Percentiles rank a stretch among this genome's conserved stretches.
phyloP scores from a whole-genome alignment of 768 basidiomycete species.

The Lentinula detonsa region DNA sequence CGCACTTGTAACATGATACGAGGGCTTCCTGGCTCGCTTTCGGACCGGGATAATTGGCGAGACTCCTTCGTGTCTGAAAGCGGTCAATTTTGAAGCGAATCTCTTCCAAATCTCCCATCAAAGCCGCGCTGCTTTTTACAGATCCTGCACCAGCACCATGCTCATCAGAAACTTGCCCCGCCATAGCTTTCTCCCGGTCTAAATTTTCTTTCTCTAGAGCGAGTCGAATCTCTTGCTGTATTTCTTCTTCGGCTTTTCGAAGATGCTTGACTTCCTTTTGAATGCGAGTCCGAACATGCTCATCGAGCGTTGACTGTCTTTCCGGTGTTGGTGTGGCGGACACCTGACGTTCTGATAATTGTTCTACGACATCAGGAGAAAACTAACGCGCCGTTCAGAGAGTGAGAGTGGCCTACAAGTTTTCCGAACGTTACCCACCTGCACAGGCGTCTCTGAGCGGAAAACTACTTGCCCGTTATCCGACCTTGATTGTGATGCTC shows the following conservation, averaged over 20 bases:
- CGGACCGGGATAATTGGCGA: constrained; percentile 50
- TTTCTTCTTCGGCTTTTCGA: constrained; percentile 61
- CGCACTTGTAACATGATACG: constrained; percentile 71
- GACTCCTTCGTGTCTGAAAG: constrained; percentile 51
- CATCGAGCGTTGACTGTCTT: constrained; percentile 70
- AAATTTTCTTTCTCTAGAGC: constrained; percentile 87
- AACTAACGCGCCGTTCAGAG: constrained; percentile 42
- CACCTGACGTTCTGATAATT: constrained; percentile 60
- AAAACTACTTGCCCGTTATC: constrained; percentile 53
- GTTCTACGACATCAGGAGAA: constrained; percentile 77
- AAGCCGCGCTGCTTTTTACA: constrained; percentile 51
- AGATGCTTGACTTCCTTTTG: constrained; percentile 60
- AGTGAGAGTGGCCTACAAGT: constrained; percentile 7
- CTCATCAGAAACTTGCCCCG: constrained; percentile 32
- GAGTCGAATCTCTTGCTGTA: constrained; percentile 66
- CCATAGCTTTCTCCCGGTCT: constrained; percentile 60
- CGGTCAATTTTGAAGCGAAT: constrained; percentile 67
- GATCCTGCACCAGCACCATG: constrained; percentile 31
- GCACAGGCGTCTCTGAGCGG: constrained; percentile 45
- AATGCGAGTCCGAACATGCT: constrained; percentile 67
- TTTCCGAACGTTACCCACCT: constrained; percentile 27
- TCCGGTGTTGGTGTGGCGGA: constrained; percentile 56
- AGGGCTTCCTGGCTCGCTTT: constrained; percentile 55
- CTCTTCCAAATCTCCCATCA: constrained; percentile 74
- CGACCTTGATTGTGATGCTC: constrained; percentile 61